Evolutionary conservation across 2,329 filamentous ascomycete species (phyloP), one percentile per base, ranked within the genome.

Genomic region (Celoporthe dispersa): DNA sequence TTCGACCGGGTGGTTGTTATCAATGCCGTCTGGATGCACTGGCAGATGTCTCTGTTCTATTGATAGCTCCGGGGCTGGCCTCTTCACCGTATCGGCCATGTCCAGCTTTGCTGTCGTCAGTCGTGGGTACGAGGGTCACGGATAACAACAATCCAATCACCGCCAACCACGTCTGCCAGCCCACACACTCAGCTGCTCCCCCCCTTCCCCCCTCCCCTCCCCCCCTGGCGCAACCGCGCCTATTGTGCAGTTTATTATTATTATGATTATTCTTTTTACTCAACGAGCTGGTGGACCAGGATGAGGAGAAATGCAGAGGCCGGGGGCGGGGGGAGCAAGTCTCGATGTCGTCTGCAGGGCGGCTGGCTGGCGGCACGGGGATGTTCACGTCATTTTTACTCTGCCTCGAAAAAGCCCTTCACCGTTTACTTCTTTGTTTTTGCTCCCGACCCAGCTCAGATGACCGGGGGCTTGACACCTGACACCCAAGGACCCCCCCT

Each of bases 111-210:
- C n/a, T 69, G 67, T 72, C 66, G 71, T 73, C 72, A 74, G 73
- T 73, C 74, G 76, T 75, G 76, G 75, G 73, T 68, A 70, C 70
- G 68, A 77, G 33, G n/a, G 75, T 70, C 71, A 73, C 70, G 72
- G 64, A 72, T 65, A 66, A 67, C 65, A 73, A 74, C 72, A 74
- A 69, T 55, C 77, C 77, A 78, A 78, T 78, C 77, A 78, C 53
- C 73, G 73, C 70, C 64, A 66, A 78, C 77, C 77, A 78, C 77
- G 77, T 78, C 76, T 77, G 71, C 76, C 73, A 75, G 75, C 70
- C 70, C 76, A 76, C 76, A 76, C 76, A 75, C 72, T 73, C 75
- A 75, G 71, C 73, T 74, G 11, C 22, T 66, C 66, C 64, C 69
- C 70, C 64, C 72, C 67, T 12, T 2, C 37, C 69, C 70, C 64